Base-by-base conservation (phyloP, 1,139 yeast species). In the Geotrichum fermentans region DNA sequence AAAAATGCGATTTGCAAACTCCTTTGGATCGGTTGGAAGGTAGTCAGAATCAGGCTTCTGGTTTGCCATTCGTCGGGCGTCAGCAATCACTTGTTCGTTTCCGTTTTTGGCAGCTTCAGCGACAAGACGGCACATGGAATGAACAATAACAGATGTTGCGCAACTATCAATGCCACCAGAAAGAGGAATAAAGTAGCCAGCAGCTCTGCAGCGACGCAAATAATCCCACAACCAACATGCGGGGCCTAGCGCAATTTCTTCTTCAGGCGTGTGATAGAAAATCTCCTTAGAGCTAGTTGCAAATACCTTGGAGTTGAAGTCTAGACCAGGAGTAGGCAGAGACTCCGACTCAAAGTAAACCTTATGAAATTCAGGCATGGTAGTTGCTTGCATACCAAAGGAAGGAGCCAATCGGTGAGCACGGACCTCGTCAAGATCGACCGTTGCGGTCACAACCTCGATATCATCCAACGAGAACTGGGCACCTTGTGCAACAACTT, bases 211-310 rank as follows among this genome's bases (percentile, higher is more conserved):
- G 57, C 98, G 78, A 63, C 99, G 77, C 55, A 92, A 74, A 63
- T 92, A 92, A 65, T 92, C 99, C 99, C 99, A 92, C 56, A 92
- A 68, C 99, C 99, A 92, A 65, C 98, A 92, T 0, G 99, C 98
- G 1, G 98, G 99, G 0, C 98, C 98, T 46, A 86, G 72, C 0
- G 98, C 97, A 55, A 92, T 90, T 67, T 92, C 99, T 66, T 92
- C 97, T 61, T 89, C 95, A 1, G 97, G 96, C 2, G 73, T 63
- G 66, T 86, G 95, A 61, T 84, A 84, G 43, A 72, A 73, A 37
- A 83, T 74, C 4, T 72, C 73, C 30, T 69, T 65, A 11, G 58
- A 45, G 1, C 63, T 52, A 0, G 95, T 70, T 16, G 97, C 96
- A n/a, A 60, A 68, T n/a, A 85, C 66, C 1, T 61, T 61, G 16